Evolutionary conservation across 257 asterid species (phyloP), one percentile per base, ranked within the genome.

Genomic region (Misopates orontium): DNA sequence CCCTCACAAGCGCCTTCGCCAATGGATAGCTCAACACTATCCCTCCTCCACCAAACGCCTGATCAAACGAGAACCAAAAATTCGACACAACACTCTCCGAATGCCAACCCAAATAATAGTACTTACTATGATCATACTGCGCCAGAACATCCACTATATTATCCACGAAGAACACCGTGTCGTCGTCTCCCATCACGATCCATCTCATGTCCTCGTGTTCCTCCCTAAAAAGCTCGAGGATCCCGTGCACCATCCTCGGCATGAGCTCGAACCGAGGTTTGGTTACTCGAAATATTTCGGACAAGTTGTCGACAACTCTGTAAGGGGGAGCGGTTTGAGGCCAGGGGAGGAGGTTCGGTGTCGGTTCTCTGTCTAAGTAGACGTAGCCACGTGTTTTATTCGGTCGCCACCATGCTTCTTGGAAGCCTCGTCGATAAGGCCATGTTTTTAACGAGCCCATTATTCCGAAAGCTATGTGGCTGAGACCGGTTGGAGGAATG

Each of bases 181-280:
- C 93, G 32, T 85, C 93, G 56, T 85, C 93, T 0, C 84, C 93
- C 93, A 85, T 85, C 24, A 83, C 84, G 21, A 83, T 21, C 93
- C 93, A 85, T 60, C 93, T 60, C 47, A 83, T 2, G 32, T 69
- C 71, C 0, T 71, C 79, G 31, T 72, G 75, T 18, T 73, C 77
- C 74, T 83, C 82, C 45, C 87, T 45, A 42, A 77, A 49, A 6
- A 81, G 51, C 62, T 85, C 93, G 19, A 73, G 67, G 5, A 85
- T 83, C 39, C 82, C 89, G 19, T 83, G 80, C 18, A 81, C 84
- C 80, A 85, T 79, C 23, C 89, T 63, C 0, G 85, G 88, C 88
- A 82, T 83, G 45, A 67, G 75, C 48, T 39, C 71, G 65, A 57
- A 75, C 13, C 71, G 67, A 40, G 78, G 89, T 57, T 77, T 81